These are phyloP conservation scores for Crithidia thermophila DNA, from an alignment of 208 protist species.

Conservation along the genomic window DNA sequence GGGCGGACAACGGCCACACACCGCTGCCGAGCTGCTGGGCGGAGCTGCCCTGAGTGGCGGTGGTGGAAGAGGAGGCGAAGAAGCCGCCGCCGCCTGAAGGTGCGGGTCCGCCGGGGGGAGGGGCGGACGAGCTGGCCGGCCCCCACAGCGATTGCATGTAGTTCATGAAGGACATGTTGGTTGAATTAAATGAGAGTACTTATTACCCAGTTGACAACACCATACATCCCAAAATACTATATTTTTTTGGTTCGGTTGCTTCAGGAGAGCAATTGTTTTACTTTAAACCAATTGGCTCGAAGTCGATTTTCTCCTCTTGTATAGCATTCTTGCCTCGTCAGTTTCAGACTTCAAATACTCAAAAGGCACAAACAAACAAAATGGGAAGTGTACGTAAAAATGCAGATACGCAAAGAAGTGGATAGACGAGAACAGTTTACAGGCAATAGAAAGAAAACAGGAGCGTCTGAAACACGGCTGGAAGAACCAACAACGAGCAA, in stretches of 20 bases:
- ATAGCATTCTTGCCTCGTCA: neutral
- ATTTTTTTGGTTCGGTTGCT: too few relatives aligned
- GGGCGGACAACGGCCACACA: conserved; percentile 61
- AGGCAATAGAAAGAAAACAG: conserved; percentile 4
- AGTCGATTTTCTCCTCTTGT: too few relatives aligned
- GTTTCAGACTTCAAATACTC: neutral
- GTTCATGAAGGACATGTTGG: conserved; percentile 22
- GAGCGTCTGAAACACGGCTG: too few relatives aligned
- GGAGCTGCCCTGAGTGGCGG: neutral
- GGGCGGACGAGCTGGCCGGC: neutral
- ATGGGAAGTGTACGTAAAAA: neutral
- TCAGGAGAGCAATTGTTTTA: too few relatives aligned
- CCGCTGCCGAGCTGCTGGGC: conserved; percentile 34
- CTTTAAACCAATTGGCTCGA: too few relatives aligned
- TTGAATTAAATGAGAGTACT: too few relatives aligned
- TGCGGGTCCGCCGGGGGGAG: neutral
- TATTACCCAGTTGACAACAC: too few relatives aligned
- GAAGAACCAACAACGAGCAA: too few relatives aligned
- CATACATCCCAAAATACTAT: too few relatives aligned
- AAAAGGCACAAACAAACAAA: neutral
- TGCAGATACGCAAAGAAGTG: neutral
- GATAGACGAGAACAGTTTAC: neutral
- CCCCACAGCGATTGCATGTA: conserved; percentile 28
- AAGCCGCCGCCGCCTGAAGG: neutral
- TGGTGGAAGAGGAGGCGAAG: neutral